Base-by-base conservation (phyloP, 2,329 filamentous ascomycete species). In the Penicillium occitanis region DNA sequence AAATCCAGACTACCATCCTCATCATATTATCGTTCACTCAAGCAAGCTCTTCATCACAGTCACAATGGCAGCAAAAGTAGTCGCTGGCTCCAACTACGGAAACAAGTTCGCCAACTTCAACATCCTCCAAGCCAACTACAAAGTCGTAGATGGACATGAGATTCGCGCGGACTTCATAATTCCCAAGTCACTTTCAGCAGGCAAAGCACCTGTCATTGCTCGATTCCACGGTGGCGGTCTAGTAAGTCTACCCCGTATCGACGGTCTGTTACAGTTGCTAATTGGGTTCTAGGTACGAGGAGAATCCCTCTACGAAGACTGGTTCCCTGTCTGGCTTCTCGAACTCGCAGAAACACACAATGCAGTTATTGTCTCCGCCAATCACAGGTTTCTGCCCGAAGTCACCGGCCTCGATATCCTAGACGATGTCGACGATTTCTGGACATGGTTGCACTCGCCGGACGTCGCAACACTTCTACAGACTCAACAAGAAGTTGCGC, bases 341-440 rank as follows among this genome's bases (percentile, higher is more conserved):
- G 74, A 80, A 5, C 74, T 80, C 30, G 72, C 77, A 25, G 70
- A 74, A 7, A 67, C 69, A 25, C 75, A 78, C 61, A 70, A 68
- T 6, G 79, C 82, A 35, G 79, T 85, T 62, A 72, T 81, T 40
- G 68, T 85, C 3, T 72, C 77, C 1, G 79, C 80, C 0, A 80
- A 83, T 70, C 82, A 85, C 71, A 81, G 82, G 8, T 77, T 85
- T 4, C 67, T 82, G 8, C 82, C 83, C 19, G 82, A 84, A 67
- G 73, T 80, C 64, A 79, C 57, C 25, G 81, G 81, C 10, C 35
- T 73, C 5, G 80, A 84, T n/a, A 80, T 84, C 61, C 71, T 85
- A 2, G 71, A 77, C 7, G 83, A 85, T 69, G 67, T 84, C 1
- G 53, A 70, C 5, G 79, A 82, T 68, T 81, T 83, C 69, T 85